A percentile compares a stretch with the other conserved stretches of the same genome.
Conservation (phyloP, 2,329 filamentous ascomycete genomes). For the Harringtonia aguacate region DNA sequence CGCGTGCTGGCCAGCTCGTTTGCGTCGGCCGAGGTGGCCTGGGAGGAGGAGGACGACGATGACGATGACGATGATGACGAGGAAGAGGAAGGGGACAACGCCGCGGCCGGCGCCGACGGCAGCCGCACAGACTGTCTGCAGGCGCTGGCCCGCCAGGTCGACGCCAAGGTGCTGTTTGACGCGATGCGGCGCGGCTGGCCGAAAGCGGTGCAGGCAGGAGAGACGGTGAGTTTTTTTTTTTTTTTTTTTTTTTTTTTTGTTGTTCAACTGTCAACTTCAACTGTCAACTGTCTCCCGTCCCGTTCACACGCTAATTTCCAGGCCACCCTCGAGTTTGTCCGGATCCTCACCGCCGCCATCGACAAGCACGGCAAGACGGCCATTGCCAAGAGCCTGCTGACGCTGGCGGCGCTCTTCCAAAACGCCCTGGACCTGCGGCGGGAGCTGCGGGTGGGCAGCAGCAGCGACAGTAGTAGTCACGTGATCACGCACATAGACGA, state of each 20-base stretch:
- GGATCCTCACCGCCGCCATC: slow-evolving; percentile 59
- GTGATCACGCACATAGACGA: too few relatives aligned
- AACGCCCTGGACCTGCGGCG: slow-evolving; percentile 55
- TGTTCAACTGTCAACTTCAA: too few relatives aligned
- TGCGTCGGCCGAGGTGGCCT: slow-evolving; percentile 51
- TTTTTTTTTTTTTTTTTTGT: neutral
- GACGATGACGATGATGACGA: slow-evolving; percentile 41
- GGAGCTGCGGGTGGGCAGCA: slow-evolving; percentile 17
- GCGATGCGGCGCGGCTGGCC: slow-evolving; percentile 64
- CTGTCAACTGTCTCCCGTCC: too few relatives aligned
- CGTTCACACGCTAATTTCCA: slow-evolving; percentile 20
- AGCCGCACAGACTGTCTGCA: slow-evolving; percentile 59
- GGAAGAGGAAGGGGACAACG: slow-evolving; percentile 44
- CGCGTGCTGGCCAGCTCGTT: slow-evolving; percentile 63
- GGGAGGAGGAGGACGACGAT: slow-evolving; percentile 18
- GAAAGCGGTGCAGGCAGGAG: slow-evolving; percentile 50
- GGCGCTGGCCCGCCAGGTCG: slow-evolving; percentile 66
- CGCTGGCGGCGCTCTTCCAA: slow-evolving; percentile 56
- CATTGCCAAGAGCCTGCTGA: slow-evolving; percentile 63
- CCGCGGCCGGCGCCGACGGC: slow-evolving; percentile 48
- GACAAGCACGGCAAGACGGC: slow-evolving; percentile 68
- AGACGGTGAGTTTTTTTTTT: slow-evolving; percentile 37
- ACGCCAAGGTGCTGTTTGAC: slow-evolving; percentile 65
- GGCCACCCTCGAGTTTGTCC: slow-evolving; percentile 59
- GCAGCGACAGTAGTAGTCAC: too few relatives aligned